Evolutionary conservation across 108 stramenopile species (phyloP), one percentile per base, ranked within the genome.

Genomic region (Fistulifera solaris): DNA sequence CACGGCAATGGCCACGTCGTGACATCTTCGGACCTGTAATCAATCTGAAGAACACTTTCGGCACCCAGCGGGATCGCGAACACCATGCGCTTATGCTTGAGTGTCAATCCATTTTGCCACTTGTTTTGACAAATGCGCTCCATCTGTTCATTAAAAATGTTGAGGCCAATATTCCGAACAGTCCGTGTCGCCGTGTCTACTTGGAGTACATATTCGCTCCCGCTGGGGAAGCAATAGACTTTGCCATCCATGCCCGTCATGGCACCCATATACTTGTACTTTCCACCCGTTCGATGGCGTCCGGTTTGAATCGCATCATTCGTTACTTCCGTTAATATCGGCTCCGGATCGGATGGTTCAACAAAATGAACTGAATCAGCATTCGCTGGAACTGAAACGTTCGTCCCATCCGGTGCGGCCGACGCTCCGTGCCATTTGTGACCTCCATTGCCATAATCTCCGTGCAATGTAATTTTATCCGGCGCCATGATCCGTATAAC

Each of bases 381-480:
- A 75, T 94, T 88, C 27, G 75, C 70, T 1, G 93, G 93, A 0
- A 94, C 76, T 10, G 71, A 83, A 22, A 80, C 84, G 56, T 91
- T 83, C 21, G 59, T 68, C 11, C 85, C 87, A 73, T 89, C 74
- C 2, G 63, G 52, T 16, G 72, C 66, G 16, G 63, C 63, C 1
- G 75, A 79, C 14, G 35, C 43, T 24, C 93, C 93, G 56, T 94
- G 94, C 94, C 94, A 94, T 48, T 88, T 89, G 72, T 89, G 82
- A n/a, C 62, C 63, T 25, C 85, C 83, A 23, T 49, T 46, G 15
- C 61, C 63, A 46, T 71, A 85, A 38, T 76, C 57, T 15, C 93
- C 93, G 58, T 89, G 84, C 11, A 77, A 26, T 3, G 84, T 77
- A 8, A 86, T 73, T 22, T 61, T 51, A 2, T 65, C 59, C 55